Conservation (phyloP, 805 yeast species). For the Debaryomyces hansenii region DNA sequence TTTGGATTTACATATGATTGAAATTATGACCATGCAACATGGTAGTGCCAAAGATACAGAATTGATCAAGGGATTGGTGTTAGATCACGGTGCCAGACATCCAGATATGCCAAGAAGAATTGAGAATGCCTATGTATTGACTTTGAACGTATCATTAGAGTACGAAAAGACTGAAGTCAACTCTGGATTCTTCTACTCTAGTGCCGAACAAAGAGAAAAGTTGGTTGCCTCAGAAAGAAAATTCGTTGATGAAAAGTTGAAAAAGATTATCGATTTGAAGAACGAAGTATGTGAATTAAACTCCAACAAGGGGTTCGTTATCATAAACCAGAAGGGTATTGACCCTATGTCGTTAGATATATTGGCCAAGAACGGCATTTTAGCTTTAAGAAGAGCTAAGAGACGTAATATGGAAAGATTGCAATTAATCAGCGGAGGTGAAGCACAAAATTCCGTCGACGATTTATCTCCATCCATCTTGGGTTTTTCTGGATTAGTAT, state of each 20-base stretch:
- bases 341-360: slow-evolving; percentile 97
- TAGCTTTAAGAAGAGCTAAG: slow-evolving; percentile 96
- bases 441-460: slow-evolving; percentile 96
- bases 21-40: slow-evolving; percentile 97
- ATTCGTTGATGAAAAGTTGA: slow-evolving; percentile 91
- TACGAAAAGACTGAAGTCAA: slow-evolving; percentile 98
- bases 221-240: slow-evolving; percentile 89
- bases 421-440: slow-evolving; percentile 95
- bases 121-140: slow-evolving; percentile 79
- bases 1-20: slow-evolving; percentile 94
- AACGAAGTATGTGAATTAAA: slow-evolving; percentile 84
- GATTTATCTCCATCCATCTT: slow-evolving; percentile 77
- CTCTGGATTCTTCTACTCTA: slow-evolving; percentile 90
- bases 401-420: slow-evolving; percentile 99
- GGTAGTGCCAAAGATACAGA: slow-evolving; percentile 80
- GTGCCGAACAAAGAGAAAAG: slow-evolving; percentile 95
- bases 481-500: slow-evolving; percentile 88
- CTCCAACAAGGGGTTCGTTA: slow-evolving; percentile 77
- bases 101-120: slow-evolving; percentile 97
- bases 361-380: slow-evolving; percentile 85
- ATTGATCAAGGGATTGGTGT: slow-evolving; percentile 83
- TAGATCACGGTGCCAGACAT: slow-evolving; percentile 98
- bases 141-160: slow-evolving; percentile 90
- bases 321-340: slow-evolving; percentile 96
- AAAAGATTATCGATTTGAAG: slow-evolving; percentile 88